Percentiles rank a stretch among this genome's conserved stretches.
Conservation (phyloP, 1,284 basidiomycete genomes). For the Cutaneotrichosporon curvatum region DNA sequence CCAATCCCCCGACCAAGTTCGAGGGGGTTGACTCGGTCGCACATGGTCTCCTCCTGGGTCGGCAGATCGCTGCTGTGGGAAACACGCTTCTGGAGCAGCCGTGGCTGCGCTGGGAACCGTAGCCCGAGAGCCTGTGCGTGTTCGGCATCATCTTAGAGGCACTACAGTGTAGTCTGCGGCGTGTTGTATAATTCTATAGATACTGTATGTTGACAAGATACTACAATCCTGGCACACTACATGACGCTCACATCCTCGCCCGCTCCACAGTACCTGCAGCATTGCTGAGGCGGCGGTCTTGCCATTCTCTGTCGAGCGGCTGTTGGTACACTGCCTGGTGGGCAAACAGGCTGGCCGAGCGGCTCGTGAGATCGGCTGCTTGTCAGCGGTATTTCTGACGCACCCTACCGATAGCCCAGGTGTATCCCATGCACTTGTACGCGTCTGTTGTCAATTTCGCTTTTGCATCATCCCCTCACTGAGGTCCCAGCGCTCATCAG, state of each 20-base stretch:
- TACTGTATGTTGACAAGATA: no score
- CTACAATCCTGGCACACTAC: no score
- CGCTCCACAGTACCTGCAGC: no score
- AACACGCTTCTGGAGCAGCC: background rate
- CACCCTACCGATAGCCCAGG: background rate
- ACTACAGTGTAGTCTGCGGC: no score
- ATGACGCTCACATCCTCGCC: no score
- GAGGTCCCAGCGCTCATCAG: no score
- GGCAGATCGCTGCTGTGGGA: background rate
- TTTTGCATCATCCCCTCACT: no score
- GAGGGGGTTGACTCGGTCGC: background rate
- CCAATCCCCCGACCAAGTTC: background rate
- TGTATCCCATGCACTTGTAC: background rate
- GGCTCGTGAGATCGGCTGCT: background rate
- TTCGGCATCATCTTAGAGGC: no score
- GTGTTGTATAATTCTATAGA: no score
- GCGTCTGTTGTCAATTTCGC: background rate
- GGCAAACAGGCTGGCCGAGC: background rate
- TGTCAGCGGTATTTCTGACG: background rate
- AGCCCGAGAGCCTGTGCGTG: no score
- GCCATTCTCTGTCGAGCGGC: background rate
- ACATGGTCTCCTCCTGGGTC: background rate
- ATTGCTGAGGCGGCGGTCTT: background rate
- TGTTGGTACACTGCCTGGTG: background rate
- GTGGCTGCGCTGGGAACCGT: background rate